phyloP scores from a whole-genome alignment of 2,329 filamentous ascomycete species.

The Venturia asperata region DNA sequence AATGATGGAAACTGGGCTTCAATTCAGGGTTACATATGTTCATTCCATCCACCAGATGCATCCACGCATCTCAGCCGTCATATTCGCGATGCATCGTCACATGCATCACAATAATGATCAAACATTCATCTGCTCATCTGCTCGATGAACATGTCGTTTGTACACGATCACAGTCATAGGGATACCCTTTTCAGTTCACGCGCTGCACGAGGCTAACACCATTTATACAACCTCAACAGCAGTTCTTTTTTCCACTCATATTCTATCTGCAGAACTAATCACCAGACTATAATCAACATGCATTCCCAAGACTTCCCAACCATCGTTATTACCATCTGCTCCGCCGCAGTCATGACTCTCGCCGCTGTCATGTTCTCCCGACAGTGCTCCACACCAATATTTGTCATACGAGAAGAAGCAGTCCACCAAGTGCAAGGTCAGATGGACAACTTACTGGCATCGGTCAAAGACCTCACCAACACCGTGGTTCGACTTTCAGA shows the following conservation, averaged over 20 bases:
- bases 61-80: not conserved
- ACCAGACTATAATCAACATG: not conserved
- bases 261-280: not conserved
- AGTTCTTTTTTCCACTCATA: not conserved
- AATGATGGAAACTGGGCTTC: conserved; percentile 14
- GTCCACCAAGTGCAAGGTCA: not conserved
- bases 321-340: not conserved
- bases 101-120: not conserved
- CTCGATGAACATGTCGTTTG: conserved; percentile 4
- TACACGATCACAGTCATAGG: not conserved
- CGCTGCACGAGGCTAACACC: not conserved
- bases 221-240: not conserved
- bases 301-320: not conserved
- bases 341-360: not conserved
- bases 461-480: not conserved
- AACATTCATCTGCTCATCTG: too few relatives aligned
- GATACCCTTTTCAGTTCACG: not conserved
- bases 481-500: not conserved
- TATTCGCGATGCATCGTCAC: not conserved
- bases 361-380: not conserved
- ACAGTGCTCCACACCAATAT: not conserved
- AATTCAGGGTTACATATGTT: conserved; percentile 19
- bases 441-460: not conserved
- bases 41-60: not conserved
- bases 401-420: not conserved